Percentiles rank a stretch among this genome's conserved stretches.
These are phyloP conservation scores for Acacia acuminata DNA, from an alignment of 306 rosid genomes.

Conservation along the genomic window DNA sequence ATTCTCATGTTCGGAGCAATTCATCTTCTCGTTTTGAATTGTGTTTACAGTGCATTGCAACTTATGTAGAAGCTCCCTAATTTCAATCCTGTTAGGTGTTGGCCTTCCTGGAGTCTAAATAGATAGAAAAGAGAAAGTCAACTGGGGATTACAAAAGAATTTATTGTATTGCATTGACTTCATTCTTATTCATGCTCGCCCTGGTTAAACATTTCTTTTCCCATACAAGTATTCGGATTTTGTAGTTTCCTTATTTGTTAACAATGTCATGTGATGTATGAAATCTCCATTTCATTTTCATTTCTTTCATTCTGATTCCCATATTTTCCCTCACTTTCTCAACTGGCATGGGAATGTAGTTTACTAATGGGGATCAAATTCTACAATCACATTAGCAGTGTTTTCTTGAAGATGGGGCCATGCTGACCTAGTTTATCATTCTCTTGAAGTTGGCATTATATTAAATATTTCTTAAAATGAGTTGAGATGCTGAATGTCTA, in stretches of 20 bases:
- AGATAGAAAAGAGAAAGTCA: background rate
- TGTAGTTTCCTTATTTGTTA: background rate
- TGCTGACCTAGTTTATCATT: background rate
- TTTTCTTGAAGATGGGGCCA: background rate
- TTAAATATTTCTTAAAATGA: too few species aligned
- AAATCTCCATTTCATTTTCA: background rate
- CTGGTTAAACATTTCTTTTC: background rate
- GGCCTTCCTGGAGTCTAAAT: slow-evolving; percentile 3
- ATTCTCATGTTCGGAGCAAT: too few species aligned
- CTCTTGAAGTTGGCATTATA: background rate
- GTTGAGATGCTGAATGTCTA: too few species aligned
- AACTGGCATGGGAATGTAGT: background rate
- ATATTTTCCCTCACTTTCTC: background rate
- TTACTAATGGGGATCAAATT: background rate
- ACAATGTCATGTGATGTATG: background rate
- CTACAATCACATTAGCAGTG: background rate
- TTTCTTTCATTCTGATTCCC: slow-evolving; percentile 5
- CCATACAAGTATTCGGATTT: background rate
- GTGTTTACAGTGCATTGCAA: background rate
- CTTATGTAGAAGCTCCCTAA: background rate
- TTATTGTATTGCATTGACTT: background rate
- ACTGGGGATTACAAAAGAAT: background rate
- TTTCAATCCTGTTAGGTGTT: background rate
- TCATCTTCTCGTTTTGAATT: background rate
- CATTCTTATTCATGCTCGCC: background rate